Conservation (phyloP, 768 basidiomycete genomes). For the Tylopilus felleus region DNA sequence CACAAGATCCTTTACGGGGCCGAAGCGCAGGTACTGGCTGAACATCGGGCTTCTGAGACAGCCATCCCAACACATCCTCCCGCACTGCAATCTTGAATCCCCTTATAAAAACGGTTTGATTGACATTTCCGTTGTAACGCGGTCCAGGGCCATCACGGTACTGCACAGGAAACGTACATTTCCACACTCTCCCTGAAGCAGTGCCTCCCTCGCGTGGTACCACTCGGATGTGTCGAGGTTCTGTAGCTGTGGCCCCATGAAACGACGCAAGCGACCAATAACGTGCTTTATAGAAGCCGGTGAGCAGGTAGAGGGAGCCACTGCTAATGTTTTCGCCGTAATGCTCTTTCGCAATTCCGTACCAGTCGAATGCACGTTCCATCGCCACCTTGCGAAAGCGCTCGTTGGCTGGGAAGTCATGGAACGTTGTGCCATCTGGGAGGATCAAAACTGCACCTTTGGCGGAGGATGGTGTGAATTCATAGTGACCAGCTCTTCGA, state of each 20-base stretch:
- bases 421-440: conserved; percentile 25
- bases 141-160: background rate
- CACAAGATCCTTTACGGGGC: background rate
- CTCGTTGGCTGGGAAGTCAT: conserved; percentile 11
- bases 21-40: background rate
- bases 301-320: background rate
- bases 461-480: background rate
- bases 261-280: background rate
- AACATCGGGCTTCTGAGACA: background rate
- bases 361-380: conserved; percentile 23
- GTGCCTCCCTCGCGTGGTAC: too few species aligned
- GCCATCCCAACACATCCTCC: background rate
- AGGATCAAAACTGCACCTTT: conserved; percentile 30
- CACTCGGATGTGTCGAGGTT: too few species aligned
- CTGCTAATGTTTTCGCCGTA: background rate
- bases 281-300: background rate
- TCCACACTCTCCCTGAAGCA: too few species aligned
- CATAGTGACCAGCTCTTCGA: background rate
- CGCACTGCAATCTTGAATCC: conserved; percentile 17
- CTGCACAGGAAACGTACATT: too few species aligned
- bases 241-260: background rate
- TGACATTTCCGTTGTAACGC: background rate
- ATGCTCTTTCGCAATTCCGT: conserved; percentile 5
- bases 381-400: conserved; percentile 13
- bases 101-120: conserved; percentile 17